These are phyloP conservation scores for Thyridium curvatum DNA, from an alignment of 2,329 filamentous ascomycete genomes.

Conservation along the genomic window DNA sequence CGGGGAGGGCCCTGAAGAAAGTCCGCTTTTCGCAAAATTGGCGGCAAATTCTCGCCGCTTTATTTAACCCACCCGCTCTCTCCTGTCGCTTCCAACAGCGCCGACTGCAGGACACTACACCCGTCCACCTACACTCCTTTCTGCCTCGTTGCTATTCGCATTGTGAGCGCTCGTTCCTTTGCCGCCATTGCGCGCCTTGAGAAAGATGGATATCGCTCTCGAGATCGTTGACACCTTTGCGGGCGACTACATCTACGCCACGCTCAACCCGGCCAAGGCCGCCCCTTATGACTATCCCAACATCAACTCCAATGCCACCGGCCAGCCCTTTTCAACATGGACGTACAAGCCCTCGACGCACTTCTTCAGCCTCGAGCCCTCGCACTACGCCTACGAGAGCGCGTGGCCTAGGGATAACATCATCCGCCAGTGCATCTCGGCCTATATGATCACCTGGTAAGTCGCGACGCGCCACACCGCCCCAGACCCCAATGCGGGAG, in stretches of 20 bases:
- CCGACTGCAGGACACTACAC: too few species aligned
- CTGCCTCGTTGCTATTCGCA: too few species aligned
- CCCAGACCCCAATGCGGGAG: too few species aligned
- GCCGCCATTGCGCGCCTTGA: background rate
- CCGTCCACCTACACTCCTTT: too few species aligned
- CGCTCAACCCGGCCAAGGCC: slow-evolving; percentile 54
- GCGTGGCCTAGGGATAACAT: slow-evolving; percentile 71
- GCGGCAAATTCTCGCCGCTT: too few species aligned
- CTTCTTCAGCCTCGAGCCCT: slow-evolving; percentile 64
- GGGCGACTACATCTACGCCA: slow-evolving; percentile 74
- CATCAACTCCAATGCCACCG: slow-evolving; percentile 47
- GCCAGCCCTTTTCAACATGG: slow-evolving; percentile 52
- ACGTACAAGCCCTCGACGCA: slow-evolving; percentile 67
- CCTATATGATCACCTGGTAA: slow-evolving; percentile 85
- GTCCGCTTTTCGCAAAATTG: too few species aligned
- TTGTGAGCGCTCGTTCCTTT: too few species aligned
- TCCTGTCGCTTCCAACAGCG: too few species aligned
- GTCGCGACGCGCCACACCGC: slow-evolving; percentile 14
- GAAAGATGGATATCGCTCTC: slow-evolving; percentile 86
- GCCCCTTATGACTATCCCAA: slow-evolving; percentile 47
- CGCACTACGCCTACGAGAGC: slow-evolving; percentile 73
- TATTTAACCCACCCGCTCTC: too few species aligned
- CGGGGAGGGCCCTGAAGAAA: too few species aligned
- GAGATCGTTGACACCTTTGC: slow-evolving; percentile 78
- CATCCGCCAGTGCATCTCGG: slow-evolving; percentile 64